Base-by-base conservation (phyloP, 345 rosid genomes). In the Corchorus olitorius region DNA sequence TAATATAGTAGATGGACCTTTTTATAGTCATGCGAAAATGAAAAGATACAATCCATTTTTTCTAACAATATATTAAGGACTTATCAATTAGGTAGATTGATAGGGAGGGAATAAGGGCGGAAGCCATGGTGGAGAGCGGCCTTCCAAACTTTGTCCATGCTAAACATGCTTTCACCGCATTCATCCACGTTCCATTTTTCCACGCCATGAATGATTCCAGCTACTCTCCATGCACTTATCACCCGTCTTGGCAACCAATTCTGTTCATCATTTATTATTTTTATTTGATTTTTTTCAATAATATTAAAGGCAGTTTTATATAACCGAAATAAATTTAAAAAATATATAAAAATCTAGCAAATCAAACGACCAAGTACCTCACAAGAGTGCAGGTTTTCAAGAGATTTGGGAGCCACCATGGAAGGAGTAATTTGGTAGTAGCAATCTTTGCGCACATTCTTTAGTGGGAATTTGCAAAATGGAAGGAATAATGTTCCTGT, bases 351-450 rank as follows among this genome's bases (percentile, higher is more conserved):
- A n/a, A n/a, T n/a, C n/a, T n/a, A n/a, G n/a, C n/a, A n/a, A 27
- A 27, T 27, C 27, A 27, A 27, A 27, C 27, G 27, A 27, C 27
- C 1, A 27, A 27, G 27, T 27, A 39, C 96, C 88, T 91, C 96
- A 78, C 93, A 91, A 6, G 88, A 83, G 65, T 89, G 78, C 62
- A 87, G n/a, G 73, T 91, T 91, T 19, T 62, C 70, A 14, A 91
- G 62, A 55, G 96, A 79, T 3, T 63, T 62, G 17, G 96, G 96
- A 74, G 76, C 39, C 1, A 73, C 5, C 83, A 88, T 76, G 5
- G 93, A 88, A 0, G 96, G 93, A 20, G 89, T 87, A 35, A 66
- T 79, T 45, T 86, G 84, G 82, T 91, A 91, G 73, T 82, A 63
- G 73, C 96, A 88, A 71, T 87, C 92, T 54, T 76, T 72, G 10